Conservation (phyloP, 768 basidiomycete genomes). For the Sporobolomyces pararoseus region DNA sequence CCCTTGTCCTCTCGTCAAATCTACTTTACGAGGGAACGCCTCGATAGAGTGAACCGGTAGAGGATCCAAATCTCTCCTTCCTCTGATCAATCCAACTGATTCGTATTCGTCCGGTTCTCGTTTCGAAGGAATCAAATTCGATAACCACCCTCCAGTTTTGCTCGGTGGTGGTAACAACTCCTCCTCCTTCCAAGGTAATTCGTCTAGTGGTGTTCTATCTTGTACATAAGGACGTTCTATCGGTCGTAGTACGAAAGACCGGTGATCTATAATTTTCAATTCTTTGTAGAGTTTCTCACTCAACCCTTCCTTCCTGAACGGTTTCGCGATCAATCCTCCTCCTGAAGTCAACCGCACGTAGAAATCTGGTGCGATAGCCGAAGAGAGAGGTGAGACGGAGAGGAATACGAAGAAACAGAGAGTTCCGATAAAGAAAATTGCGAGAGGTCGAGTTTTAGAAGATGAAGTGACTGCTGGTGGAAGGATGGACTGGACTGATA, state of each 20-base stretch:
- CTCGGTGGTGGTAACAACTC: slow-evolving; percentile 9
- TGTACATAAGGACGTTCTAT: slow-evolving; percentile 4
- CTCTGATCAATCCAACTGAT: background rate
- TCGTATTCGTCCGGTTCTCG: background rate
- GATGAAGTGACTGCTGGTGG: background rate
- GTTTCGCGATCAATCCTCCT: background rate
- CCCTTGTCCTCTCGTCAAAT: background rate
- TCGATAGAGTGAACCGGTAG: slow-evolving; percentile 19
- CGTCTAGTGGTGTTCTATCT: background rate
- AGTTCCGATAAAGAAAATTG: no score
- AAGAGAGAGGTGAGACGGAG: slow-evolving; percentile 19
- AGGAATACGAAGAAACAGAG: slow-evolving; percentile 1
- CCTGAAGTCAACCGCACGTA: background rate
- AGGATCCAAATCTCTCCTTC: background rate
- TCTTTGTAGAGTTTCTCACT: slow-evolving; percentile 5
- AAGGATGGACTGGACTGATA: background rate
- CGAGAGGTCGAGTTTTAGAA: background rate
- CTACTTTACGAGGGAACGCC: slow-evolving; percentile 21
- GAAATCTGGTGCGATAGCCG: background rate
- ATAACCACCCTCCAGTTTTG: background rate
- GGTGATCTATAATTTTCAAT: slow-evolving; percentile 20
- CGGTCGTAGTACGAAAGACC: slow-evolving; percentile 23
- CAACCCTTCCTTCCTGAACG: slow-evolving; percentile 17
- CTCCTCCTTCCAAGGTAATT: slow-evolving; percentile 22
- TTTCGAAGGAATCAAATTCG: background rate